Conservation (phyloP, 2,329 filamentous ascomycete species). For the Aspergillus terreus region DNA sequence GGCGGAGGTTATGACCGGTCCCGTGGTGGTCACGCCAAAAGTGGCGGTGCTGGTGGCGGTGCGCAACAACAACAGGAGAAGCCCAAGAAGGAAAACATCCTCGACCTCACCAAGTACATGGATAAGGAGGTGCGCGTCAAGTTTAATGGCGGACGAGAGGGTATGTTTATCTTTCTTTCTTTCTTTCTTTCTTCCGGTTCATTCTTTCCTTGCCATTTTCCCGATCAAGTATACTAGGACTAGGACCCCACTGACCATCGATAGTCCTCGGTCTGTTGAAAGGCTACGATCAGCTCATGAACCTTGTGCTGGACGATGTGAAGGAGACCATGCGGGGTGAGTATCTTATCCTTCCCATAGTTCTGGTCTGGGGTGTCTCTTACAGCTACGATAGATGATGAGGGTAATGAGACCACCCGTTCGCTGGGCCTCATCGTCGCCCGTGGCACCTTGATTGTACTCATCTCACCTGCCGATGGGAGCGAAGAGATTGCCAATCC, state of each 20-base stretch:
- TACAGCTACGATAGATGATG: constrained; percentile 64
- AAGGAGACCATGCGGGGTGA: constrained; percentile 83
- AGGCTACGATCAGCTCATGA: constrained; percentile 97
- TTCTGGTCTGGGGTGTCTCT: background rate
- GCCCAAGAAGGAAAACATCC: constrained; percentile 97
- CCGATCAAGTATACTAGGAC: background rate
- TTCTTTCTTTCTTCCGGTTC: background rate
- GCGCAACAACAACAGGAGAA: constrained; percentile 61
- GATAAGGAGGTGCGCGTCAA: constrained; percentile 94
- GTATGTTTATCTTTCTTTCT: constrained; percentile 45
- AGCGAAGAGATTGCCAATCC: constrained; percentile 96
- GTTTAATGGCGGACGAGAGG: constrained; percentile 91
- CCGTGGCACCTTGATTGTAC: constrained; percentile 84
- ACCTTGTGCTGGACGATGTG: constrained; percentile 91
- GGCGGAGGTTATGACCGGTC: constrained; percentile 40
- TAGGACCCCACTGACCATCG: constrained; percentile 3
- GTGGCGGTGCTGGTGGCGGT: constrained; percentile 49
- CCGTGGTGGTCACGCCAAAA: constrained; percentile 41
- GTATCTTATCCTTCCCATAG: constrained; percentile 17
- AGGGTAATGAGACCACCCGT: constrained; percentile 80
- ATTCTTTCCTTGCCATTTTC: background rate
- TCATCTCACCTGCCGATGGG: constrained; percentile 88
- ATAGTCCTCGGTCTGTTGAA: constrained; percentile 84
- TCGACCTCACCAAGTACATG: constrained; percentile 94
- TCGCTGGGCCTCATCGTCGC: constrained; percentile 84